A percentile compares a stretch with the other conserved stretches of the same genome.
phyloP scores from a whole-genome alignment of 306 rosid species.

The Quercus engelmannii region DNA sequence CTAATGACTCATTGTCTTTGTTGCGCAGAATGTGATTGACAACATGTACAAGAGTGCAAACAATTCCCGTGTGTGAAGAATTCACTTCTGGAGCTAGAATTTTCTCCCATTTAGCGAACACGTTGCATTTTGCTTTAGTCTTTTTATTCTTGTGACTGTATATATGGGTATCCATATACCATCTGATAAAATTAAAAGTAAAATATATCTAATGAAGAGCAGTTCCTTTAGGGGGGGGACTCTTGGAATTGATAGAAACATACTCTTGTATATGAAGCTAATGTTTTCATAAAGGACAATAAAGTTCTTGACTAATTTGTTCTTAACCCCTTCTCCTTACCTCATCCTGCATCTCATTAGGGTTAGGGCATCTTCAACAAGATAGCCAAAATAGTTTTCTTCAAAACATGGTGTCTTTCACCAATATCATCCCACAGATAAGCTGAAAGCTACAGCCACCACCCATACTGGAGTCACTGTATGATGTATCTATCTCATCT shows the following conservation, averaged over 20 bases:
- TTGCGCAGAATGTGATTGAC: conserved; percentile 58
- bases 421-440: no score
- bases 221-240: background rate
- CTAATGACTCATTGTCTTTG: conserved; percentile 22
- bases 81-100: conserved; percentile 16
- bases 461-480: no score
- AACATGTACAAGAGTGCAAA: conserved; percentile 68
- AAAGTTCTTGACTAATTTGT: background rate
- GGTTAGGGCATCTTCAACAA: no score
- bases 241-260: background rate
- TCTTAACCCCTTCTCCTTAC: background rate
- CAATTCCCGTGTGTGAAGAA: conserved; percentile 44
- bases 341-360: background rate
- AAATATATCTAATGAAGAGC: background rate
- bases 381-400: no score
- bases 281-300: background rate
- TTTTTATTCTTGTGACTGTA: conserved; percentile 16
- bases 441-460: no score
- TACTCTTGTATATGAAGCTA: background rate
- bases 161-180: conserved; percentile 9
- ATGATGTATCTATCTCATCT: no score
- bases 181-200: background rate
- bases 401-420: no score
- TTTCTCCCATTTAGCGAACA: conserved; percentile 4
- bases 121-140: conserved; percentile 12